Percentiles rank a stretch among this genome's conserved stretches.
Conservation (phyloP, 2,329 filamentous ascomycete genomes). For the Sphaerulina populicola region DNA sequence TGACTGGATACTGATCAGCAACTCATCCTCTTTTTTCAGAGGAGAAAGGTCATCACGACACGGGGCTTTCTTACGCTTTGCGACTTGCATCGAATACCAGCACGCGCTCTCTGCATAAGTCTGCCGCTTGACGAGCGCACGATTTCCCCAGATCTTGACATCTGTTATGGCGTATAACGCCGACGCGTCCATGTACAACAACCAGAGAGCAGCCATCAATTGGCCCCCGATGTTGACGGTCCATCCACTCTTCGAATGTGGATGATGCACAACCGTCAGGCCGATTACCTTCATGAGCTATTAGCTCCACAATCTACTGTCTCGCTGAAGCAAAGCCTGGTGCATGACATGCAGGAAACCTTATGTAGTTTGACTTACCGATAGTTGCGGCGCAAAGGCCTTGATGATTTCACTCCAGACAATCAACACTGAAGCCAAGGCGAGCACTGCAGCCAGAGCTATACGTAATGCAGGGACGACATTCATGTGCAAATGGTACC, state of each 20-base stretch:
- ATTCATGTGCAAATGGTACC: slow-evolving; percentile 69
- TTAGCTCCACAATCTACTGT: too few species aligned
- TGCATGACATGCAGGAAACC: background rate
- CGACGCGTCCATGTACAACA: slow-evolving; percentile 91
- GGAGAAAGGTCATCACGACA: too few species aligned
- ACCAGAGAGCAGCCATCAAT: slow-evolving; percentile 74
- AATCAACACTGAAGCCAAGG: slow-evolving; percentile 69
- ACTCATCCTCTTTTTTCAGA: background rate
- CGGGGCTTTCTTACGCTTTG: slow-evolving; percentile 45
- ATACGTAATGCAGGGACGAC: slow-evolving; percentile 62
- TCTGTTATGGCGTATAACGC: slow-evolving; percentile 82
- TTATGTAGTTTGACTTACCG: slow-evolving; percentile 29
- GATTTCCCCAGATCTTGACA: slow-evolving; percentile 94
- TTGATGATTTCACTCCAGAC: slow-evolving; percentile 93
- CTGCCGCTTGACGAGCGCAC: slow-evolving; percentile 79
- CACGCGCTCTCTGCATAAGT: slow-evolving; percentile 89
- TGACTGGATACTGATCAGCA: slow-evolving; percentile 43
- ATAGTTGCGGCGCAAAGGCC: slow-evolving; percentile 66
- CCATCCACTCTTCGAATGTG: slow-evolving; percentile 52
- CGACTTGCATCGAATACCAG: slow-evolving; percentile 91
- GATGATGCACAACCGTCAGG: slow-evolving; percentile 65
- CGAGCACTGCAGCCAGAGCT: slow-evolving; percentile 57
- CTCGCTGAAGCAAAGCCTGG: too few species aligned
- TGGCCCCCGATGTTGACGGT: slow-evolving; percentile 82
- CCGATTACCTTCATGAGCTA: slow-evolving; percentile 42